Evolutionary conservation across 2,329 filamentous ascomycete genomes (phyloP).

Genomic region (Diplodia corticola): DNA sequence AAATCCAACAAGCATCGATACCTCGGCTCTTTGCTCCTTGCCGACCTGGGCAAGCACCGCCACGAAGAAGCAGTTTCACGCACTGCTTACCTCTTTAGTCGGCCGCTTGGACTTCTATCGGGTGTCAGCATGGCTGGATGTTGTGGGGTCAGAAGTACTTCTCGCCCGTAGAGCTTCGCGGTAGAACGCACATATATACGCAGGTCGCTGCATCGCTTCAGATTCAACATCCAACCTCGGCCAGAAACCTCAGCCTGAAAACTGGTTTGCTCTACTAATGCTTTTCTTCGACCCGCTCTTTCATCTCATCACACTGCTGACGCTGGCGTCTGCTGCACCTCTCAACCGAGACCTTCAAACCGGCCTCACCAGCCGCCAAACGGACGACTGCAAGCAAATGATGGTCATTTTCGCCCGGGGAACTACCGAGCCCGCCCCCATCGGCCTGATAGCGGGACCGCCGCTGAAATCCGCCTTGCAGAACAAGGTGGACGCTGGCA

Average conservation of each 20-base stretch:
- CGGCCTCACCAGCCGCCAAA: not conserved
- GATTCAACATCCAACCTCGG: not conserved
- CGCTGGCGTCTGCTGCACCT: not conserved
- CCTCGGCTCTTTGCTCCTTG: slow-evolving; percentile 1
- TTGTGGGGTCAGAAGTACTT: no score
- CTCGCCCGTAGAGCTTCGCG: not conserved
- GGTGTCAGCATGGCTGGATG: not conserved
- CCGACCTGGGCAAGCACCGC: no score
- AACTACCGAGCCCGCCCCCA: slow-evolving; percentile 54
- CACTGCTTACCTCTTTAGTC: not conserved
- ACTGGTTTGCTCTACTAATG: not conserved
- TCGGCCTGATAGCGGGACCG: slow-evolving; percentile 53
- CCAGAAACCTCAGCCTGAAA: not conserved
- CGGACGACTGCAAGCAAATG: slow-evolving; percentile 32
- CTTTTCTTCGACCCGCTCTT: not conserved
- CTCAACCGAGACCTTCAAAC: not conserved
- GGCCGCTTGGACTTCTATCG: not conserved
- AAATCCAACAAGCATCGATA: not conserved
- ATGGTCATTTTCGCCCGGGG: slow-evolving; percentile 60
- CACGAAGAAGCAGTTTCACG: not conserved
- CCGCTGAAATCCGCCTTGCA: slow-evolving; percentile 52
- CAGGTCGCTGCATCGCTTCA: not conserved
- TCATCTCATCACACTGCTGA: not conserved
- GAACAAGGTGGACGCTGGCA: slow-evolving; percentile 42
- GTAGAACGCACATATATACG: not conserved